Base-by-base conservation (phyloP, 495 filamentous ascomycete genomes). In the Neurospora sp. region DNA sequence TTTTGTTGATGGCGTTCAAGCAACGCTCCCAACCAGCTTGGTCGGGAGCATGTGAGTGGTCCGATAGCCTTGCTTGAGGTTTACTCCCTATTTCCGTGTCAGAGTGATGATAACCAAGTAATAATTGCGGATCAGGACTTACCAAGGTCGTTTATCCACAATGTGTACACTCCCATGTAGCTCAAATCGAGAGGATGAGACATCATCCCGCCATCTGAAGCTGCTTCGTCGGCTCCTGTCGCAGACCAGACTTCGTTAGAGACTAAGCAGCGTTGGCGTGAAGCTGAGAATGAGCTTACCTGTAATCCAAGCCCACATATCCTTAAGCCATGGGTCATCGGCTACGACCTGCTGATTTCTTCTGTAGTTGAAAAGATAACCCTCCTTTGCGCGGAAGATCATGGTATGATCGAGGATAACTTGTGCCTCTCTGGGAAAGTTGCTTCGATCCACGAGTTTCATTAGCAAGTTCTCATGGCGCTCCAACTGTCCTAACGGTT, bases 131-230 rank as follows among this genome's bases (percentile, higher is more conserved):
- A 38, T 35, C 9, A 7, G 16, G 12, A 74, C 85, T 68, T 78
- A 91, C 92, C 90, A 69, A 94, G 79, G 42, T 92, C 85, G 76
- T 92, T 91, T 40, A 83, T 90, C 94, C 94, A 98, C 18, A 97
- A 87, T 44, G 87, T 87, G 71, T 87, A 84, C 53, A 98, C 90
- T 4, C 96, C 96, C 78, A 97, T 80, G 79, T 93, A 99, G 76
- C 90, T 94, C 48, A 97, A 79, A 76, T 98, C 96, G 7, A 97
- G 80, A 2, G 87, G 84, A 48, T 89, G 85, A n/a, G 87, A 82
- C 61, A 92, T 85, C 93, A 97, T 95, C 4, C 89, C 88, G 44
- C 89, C 87, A 69, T 90, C 85, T 31, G 85, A 82, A 16, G 92
- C 92, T 48, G 88, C 87, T 22, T 83, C 82, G 20, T 89, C 89